Base-by-base conservation (phyloP, 768 basidiomycete genomes). In the Lentinula lateritia region DNA sequence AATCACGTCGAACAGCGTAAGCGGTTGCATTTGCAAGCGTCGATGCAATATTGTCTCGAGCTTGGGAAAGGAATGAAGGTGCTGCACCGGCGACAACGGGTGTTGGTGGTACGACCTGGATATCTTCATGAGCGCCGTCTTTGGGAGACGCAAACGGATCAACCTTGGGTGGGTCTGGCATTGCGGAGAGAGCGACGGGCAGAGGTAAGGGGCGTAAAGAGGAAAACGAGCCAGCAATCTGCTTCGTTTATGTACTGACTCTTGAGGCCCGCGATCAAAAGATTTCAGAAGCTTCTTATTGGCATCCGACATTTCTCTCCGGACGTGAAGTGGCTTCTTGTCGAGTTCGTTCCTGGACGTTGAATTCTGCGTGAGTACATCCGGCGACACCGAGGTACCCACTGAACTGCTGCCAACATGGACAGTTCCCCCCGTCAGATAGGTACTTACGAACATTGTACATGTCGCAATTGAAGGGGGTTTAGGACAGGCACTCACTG, bases 21-120 rank as follows among this genome's bases (percentile, higher is more conserved):
- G 58, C 58, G 6, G 58, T 59, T 20, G 58, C 58, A 18, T 48
- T 59, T 34, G 58, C 58, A 16, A 59, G 58, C 12, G 58, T 45
- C n/a, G 46, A 48, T 10, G 58, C 48, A 9, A 59, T 42, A 18
- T 48, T 34, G 5, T 45, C 56, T 42, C 56, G 18, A n/a, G 45
- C 42, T 0, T 38, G 23, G 15, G 58, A 38, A 42, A 42, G n/a
- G 13, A 50, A n/a, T 1, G 57, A 58, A 46, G 57, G 41, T 58
- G 43, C 43, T 35, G 57, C 36, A 38, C 20, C 46, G 28, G 58
- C 13, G 20, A 35, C 16, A 4, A 48, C 34, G 10, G 45, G 58
- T 15, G 45, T 50, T 2, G 45, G 45, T 34, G 45, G 45, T 18
- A 48, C 45, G 15, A 59, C 45, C 23, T 46, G 41, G 8, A 59